A percentile compares a stretch with the other conserved stretches of the same genome.
phyloP scores from a whole-genome alignment of 768 basidiomycete genomes.

The Lactarius deliciosus region DNA sequence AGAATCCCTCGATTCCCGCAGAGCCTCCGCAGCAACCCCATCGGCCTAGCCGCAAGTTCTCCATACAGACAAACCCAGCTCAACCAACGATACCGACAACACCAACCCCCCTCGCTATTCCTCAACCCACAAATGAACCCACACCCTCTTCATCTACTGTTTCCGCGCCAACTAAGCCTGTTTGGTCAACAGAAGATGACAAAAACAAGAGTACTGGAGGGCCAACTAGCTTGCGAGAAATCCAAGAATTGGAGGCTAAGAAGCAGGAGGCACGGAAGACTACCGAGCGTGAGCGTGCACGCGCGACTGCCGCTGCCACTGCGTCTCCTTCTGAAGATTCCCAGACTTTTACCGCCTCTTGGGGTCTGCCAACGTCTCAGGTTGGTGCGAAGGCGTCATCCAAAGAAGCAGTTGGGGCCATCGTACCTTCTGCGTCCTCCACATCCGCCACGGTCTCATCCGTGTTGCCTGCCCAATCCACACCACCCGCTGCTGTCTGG shows the following conservation, averaged over 20 bases:
- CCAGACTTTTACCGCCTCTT: slow-evolving; percentile 68
- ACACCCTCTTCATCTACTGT: slow-evolving; percentile 32
- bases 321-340: slow-evolving; percentile 50
- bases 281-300: slow-evolving; percentile 70
- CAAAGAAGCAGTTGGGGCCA: slow-evolving; percentile 38
- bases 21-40: slow-evolving; percentile 32
- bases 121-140: slow-evolving; percentile 26
- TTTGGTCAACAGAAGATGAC: slow-evolving; percentile 73
- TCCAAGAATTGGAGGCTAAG: slow-evolving; percentile 90
- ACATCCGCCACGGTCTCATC: slow-evolving; percentile 37
- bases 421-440: slow-evolving; percentile 46
- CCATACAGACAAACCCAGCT: slow-evolving; percentile 25
- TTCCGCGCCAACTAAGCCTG: slow-evolving; percentile 45
- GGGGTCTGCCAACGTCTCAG: slow-evolving; percentile 87
- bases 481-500: slow-evolving; percentile 62
- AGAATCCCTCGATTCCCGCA: slow-evolving; percentile 14
- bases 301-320: slow-evolving; percentile 48
- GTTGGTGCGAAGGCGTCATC: slow-evolving; percentile 43
- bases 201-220: slow-evolving; percentile 50
- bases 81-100: slow-evolving; percentile 25
- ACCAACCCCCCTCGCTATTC: slow-evolving; percentile 24
- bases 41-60: slow-evolving; percentile 27
- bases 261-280: slow-evolving; percentile 74
- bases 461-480: slow-evolving; percentile 30
- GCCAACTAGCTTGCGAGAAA: slow-evolving; percentile 80